phyloP scores from a whole-genome alignment of 768 basidiomycete species.

The Mycena sanguinolenta region DNA sequence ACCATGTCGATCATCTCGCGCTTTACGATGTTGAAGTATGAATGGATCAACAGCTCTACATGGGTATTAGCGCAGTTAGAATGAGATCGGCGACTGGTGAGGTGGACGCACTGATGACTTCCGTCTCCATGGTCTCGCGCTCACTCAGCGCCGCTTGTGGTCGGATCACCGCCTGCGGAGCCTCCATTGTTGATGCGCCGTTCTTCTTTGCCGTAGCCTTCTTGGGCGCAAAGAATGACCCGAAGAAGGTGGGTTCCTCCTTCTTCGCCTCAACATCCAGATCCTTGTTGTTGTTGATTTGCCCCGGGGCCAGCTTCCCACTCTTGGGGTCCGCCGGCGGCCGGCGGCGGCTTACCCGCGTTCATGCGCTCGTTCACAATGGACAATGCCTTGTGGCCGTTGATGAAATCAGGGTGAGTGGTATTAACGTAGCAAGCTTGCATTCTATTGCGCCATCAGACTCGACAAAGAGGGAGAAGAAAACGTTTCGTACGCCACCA shows the following conservation, averaged over 20 bases:
- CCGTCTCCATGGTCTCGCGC: constrained; percentile 97
- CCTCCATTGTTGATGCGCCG: constrained; percentile 61
- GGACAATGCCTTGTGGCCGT: constrained; percentile 96
- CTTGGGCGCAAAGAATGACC: constrained; percentile 90
- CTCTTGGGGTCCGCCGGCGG: constrained; percentile 77
- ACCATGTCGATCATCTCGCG: constrained; percentile 99
- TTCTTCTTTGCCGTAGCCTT: constrained; percentile 75
- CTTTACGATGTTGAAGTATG: constrained; percentile 98
- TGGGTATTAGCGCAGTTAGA: constrained; percentile 1
- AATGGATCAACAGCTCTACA: constrained; percentile 93
- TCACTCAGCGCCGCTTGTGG: constrained; percentile 94
- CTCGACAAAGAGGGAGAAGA: neutral
- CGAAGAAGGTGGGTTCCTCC: constrained; percentile 94
- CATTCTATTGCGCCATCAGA: constrained; percentile 69
- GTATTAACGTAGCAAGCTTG: constrained; percentile 99
- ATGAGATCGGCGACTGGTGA: constrained; percentile 11
- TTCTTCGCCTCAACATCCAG: constrained; percentile 91
- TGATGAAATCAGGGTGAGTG: constrained; percentile 98
- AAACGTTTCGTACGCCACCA: constrained; percentile 75
- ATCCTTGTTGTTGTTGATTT: constrained; percentile 94
- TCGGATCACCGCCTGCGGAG: constrained; percentile 89
- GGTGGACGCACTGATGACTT: constrained; percentile 93
- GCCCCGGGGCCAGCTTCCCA: constrained; percentile 69
- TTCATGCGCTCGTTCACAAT: constrained; percentile 87
- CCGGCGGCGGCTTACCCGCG: constrained; percentile 79